Evolutionary conservation across 441 rosid species (phyloP), one percentile per base, ranked within the genome.

Genomic region (Erodium trifolium): DNA sequence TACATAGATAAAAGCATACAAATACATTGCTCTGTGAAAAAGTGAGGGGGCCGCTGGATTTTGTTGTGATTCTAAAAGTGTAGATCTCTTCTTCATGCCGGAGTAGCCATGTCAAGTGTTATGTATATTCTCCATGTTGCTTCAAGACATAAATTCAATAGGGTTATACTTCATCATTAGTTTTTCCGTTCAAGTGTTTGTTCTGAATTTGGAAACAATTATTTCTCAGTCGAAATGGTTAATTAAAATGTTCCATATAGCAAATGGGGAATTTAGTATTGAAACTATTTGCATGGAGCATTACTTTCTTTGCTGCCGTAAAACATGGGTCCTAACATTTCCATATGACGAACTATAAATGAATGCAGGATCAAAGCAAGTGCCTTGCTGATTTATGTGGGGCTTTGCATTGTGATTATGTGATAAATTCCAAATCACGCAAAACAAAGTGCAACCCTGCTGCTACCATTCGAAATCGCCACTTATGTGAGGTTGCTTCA

Each of bases 341-440:
- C n/a, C n/a, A n/a, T n/a, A n/a, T n/a, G n/a, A n/a, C n/a, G n/a
- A 65, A 69, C 68, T 68, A n/a, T 76, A 29, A 65, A 71, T 82
- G 70, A 41, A 79, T 81, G 73, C 86, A 95, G 98, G 88, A 78
- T 73, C 79, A 43, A 55, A 78, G 87, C 64, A 92, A 87, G 81
- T 95, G 99, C 87, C 81, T 95, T 72, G 96, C 99, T 67, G 95
- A 95, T 81, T 67, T 89, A 63, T 95, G 99, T 75, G 99, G 98
- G 13, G 97, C 98, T 37, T 74, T 94, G 86, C 96, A 92, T 79
- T 94, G 99, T 76, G 99, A 94, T 81, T 84, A 70, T 67, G 79
- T 83, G 63, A 75, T 87, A 76, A 83, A 74, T 71, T 80, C 96
- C 57, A 90, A 87, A 83, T 79, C 82, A 67, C 71, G 72, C 0